A percentile compares a stretch with the other conserved stretches of the same genome.
These are phyloP conservation scores for Agaricus subrufescens DNA, from an alignment of 768 basidiomycete species.

Conservation along the genomic window DNA sequence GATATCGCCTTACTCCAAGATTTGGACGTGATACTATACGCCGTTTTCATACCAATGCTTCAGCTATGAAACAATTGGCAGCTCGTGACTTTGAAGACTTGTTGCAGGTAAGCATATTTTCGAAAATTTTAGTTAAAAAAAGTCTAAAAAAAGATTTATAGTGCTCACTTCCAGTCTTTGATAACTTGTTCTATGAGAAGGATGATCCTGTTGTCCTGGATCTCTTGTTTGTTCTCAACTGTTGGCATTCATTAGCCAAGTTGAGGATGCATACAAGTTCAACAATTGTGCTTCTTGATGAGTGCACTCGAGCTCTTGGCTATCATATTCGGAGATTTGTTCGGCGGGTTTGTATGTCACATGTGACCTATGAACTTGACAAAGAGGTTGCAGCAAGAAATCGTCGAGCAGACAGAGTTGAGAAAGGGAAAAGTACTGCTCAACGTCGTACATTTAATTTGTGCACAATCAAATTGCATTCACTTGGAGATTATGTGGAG, in stretches of 20 bases:
- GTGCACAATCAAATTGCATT: constrained; percentile 32
- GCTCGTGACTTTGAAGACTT: constrained; percentile 35
- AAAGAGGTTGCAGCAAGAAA: constrained; percentile 11
- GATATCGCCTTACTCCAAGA: constrained; percentile 18
- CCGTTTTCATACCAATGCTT: constrained; percentile 22
- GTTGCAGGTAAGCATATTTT: constrained; percentile 31
- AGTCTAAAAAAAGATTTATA: constrained; percentile 7
- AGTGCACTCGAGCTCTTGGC: constrained; percentile 23
- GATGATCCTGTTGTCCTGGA: constrained; percentile 16
- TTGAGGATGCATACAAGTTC: constrained; percentile 25
- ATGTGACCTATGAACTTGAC: no score
- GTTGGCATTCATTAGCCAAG: constrained; percentile 32
- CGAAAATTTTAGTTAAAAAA: no score
- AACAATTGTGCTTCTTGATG: constrained; percentile 20
- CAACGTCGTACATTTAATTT: no score
- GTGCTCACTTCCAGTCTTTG: constrained; percentile 32
- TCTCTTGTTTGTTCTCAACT: constrained; percentile 21
- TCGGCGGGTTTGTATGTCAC: no score
- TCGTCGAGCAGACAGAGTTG: no score
- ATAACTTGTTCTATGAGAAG: constrained; percentile 26
- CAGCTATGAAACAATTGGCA: constrained; percentile 27
- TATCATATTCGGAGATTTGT: constrained; percentile 23
- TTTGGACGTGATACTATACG: constrained; percentile 25
- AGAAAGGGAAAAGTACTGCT: no score
- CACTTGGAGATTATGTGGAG: constrained; percentile 29